phyloP scores from a whole-genome alignment of 495 filamentous ascomycete genomes.

The Penicillium soppii region DNA sequence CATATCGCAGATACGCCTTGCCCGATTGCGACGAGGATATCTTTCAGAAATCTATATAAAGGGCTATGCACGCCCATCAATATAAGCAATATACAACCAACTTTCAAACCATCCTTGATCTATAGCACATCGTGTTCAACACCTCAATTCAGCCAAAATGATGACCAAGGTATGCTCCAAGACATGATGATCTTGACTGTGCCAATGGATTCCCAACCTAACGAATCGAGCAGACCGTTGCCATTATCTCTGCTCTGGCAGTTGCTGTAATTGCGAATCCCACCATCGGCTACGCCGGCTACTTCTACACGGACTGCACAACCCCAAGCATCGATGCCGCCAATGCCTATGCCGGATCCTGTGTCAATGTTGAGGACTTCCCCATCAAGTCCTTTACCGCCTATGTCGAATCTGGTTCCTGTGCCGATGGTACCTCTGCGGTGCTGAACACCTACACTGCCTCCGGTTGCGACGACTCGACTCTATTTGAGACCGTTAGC shows the following conservation, averaged over 20 bases:
- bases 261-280: conserved; percentile 10
- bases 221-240: not conserved
- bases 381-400: conserved; percentile 23
- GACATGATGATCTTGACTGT: not conserved
- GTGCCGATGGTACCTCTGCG: conserved; percentile 16
- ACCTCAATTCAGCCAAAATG: conserved; percentile 8
- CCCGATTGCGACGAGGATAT: too few species aligned
- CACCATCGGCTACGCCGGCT: conserved; percentile 16
- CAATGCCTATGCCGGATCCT: conserved; percentile 14
- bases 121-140: too few species aligned
- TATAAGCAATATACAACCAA: too few species aligned
- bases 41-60: too few species aligned
- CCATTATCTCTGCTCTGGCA: conserved; percentile 9
- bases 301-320: conserved; percentile 12
- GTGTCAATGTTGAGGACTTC: conserved; percentile 22
- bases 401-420: conserved; percentile 16
- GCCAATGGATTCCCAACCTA: not conserved
- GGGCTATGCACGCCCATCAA: too few species aligned
- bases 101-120: too few species aligned
- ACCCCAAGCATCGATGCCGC: conserved; percentile 7
- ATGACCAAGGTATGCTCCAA: conserved; percentile 8
- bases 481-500: conserved; percentile 9
- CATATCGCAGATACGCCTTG: too few species aligned
- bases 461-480: conserved; percentile 11
- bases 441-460: conserved; percentile 20